A percentile compares a stretch with the other conserved stretches of the same genome.
phyloP scores from a whole-genome alignment of 306 rosid genomes.

The Glycine latifolia region DNA sequence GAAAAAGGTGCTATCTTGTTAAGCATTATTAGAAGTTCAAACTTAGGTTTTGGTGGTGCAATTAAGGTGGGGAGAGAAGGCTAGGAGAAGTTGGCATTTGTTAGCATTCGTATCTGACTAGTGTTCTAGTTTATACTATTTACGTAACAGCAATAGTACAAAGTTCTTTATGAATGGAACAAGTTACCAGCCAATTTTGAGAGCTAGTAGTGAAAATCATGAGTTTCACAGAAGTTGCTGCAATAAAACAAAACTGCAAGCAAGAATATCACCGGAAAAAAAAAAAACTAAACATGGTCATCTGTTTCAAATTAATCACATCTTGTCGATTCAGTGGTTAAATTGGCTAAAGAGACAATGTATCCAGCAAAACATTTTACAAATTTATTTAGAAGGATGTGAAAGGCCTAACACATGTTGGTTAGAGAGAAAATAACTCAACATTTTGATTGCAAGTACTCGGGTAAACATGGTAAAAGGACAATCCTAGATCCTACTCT shows the following conservation, averaged over 20 bases:
- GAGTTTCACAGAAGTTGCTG: neutral
- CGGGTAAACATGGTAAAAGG: neutral
- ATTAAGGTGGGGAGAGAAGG: neutral
- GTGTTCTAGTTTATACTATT: neutral
- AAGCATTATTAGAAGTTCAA: neutral
- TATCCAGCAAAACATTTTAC: no score
- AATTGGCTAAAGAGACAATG: neutral
- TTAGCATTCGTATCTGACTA: slow-evolving; percentile 1
- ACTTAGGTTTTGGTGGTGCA: slow-evolving; percentile 13
- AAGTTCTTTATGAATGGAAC: neutral
- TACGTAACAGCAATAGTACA: neutral
- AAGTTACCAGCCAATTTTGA: neutral
- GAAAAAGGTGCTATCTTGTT: neutral
- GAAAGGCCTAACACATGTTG: slow-evolving; percentile 1
- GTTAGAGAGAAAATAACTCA: slow-evolving; percentile 19
- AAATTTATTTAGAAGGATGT: neutral
- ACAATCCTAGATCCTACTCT: neutral
- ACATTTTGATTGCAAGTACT: neutral
- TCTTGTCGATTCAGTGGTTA: neutral
- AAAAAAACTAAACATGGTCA: neutral
- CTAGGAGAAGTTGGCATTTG: neutral
- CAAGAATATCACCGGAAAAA: neutral
- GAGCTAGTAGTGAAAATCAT: neutral
- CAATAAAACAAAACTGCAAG: slow-evolving; percentile 2
- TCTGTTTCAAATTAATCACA: slow-evolving; percentile 14